phyloP scores from a whole-genome alignment of 768 basidiomycete genomes.

The Sutorius australiensis region DNA sequence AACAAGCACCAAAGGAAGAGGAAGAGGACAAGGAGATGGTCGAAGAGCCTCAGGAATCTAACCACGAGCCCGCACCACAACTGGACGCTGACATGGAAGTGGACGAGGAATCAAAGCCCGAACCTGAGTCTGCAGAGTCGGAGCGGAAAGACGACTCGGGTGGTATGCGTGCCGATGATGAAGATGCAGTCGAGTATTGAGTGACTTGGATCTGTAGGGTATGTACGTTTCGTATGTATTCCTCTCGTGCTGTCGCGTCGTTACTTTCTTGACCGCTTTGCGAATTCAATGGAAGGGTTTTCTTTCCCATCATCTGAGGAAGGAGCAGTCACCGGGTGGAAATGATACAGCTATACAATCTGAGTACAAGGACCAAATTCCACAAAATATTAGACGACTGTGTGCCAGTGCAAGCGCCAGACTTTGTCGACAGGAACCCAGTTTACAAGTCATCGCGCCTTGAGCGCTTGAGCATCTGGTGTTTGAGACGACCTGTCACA shows the following conservation, averaged over 20 bases:
- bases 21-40: conserved; percentile 35
- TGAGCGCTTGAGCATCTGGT: too few relatives aligned
- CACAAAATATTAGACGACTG: neutral
- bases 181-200: conserved; percentile 79
- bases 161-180: conserved; percentile 63
- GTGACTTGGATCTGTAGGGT: conserved; percentile 20
- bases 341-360: neutral
- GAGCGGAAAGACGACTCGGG: conserved; percentile 54
- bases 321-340: neutral
- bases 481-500: too few relatives aligned
- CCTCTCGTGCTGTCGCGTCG: conserved; percentile 4
- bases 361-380: neutral
- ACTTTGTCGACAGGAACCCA: too few relatives aligned
- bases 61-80: conserved; percentile 16
- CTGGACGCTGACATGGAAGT: conserved; percentile 34
- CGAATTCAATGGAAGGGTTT: conserved; percentile 7
- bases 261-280: conserved; percentile 18
- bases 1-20: conserved; percentile 33
- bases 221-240: conserved; percentile 27
- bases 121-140: conserved; percentile 34
- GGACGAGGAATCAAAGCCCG: conserved; percentile 34
- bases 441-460: too few relatives aligned
- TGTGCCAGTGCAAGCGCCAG: neutral
- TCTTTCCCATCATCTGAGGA: neutral
- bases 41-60: conserved; percentile 21